Evolutionary conservation across 495 filamentous ascomycete genomes (phyloP), one percentile per base, ranked within the genome.

Genomic region (Penicillium nucicola): DNA sequence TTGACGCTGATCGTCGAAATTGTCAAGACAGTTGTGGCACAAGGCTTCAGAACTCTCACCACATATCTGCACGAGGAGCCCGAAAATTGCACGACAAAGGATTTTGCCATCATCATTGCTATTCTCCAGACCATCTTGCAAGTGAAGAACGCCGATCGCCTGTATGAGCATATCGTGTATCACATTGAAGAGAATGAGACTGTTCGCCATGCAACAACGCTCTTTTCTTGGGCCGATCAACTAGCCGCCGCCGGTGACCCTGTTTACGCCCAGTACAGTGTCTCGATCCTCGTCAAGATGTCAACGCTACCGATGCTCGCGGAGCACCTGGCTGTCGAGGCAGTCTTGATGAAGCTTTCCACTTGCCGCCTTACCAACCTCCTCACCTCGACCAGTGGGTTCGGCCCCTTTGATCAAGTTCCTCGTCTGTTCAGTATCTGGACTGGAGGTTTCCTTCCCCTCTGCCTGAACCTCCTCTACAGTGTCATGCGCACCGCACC

Each of bases 151-250:
- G 64, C 62, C 11, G 70, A 75, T 48, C 65, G 74, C 37, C 43
- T 74, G 13, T 76, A 67, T 38, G 72, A 83, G 15, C 82, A 87
- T 49, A 80, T 92, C 53, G 77, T 84, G 39, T 80, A 80, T 33
- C 78, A 87, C 61, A 81, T 93, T 47, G 64, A 77, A 11, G 76
- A 84, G 31, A 76, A 79, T 45, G 74, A 77, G 46, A 84, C 85
- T 3, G 78, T 84, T n/a, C 85, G 92, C 53, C 85, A 88, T 42
- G 91, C 90, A 0, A 85, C 85, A 13, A 89, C 88, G 11, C 77
- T 99, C 42, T 97, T 95, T 67, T 95, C 89, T 5, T 99, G 95
- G 95, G 83, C 93, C 13, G 89, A 97, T 66, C 83, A 84, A 53
- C 77, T 81, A 12, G 71, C 79, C 4, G 75, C 82, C 32, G 80